Base-by-base conservation (phyloP, 2,329 filamentous ascomycete species). In the Chaetoscypha palmicola region DNA sequence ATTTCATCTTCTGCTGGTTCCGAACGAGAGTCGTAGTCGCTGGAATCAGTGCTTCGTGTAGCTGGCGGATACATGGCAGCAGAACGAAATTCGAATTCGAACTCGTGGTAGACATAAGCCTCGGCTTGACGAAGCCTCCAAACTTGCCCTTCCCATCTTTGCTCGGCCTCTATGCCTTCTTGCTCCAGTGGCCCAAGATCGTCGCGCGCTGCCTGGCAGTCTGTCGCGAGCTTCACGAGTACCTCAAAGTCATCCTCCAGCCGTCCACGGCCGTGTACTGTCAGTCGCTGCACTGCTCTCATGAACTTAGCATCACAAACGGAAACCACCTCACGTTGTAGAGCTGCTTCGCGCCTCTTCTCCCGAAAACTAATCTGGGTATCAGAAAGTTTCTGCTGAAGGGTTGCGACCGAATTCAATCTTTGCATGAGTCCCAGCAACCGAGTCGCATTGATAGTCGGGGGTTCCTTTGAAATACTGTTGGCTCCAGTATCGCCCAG, bases 161-260 rank as follows among this genome's bases (percentile, higher is more conserved):
- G 43, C 24, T 57, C 51, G 2, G 49, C 49, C 9, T 56, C 49
- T 2, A 47, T 49, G 2, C 39, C 49, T 19, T 57, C 53, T 30
- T 53, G 36, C 24, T 58, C 56, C 3, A 57, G 4, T 3, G 49
- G 52, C 2, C 56, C 55, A 2, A 58, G 31, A 11, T 21, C 41
- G 49, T 58, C 52, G 11, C 56, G 45, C 14, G 52, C 48, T 19
- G n/a, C 28, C 33, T 58, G 55, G 30, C 56, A 58, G 12, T 46
- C 21, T 14, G 21, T 8, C 7, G 46, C 49, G 24, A 57, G 40
- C 5, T 31, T 30, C 14, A 31, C 17, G 10, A 58, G 28, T 11
- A 45, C 28, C 14, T 45, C 36, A 16, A 52, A 50, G 22, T 45
- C 34, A n/a, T 17, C 38, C 9, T 20, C 24, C 2, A 53, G 28